Percentiles rank a stretch among this genome's conserved stretches.
These are phyloP conservation scores for Neofusicoccum sp. DNA, from an alignment of 2,329 filamentous ascomycete species.

Conservation along the genomic window DNA sequence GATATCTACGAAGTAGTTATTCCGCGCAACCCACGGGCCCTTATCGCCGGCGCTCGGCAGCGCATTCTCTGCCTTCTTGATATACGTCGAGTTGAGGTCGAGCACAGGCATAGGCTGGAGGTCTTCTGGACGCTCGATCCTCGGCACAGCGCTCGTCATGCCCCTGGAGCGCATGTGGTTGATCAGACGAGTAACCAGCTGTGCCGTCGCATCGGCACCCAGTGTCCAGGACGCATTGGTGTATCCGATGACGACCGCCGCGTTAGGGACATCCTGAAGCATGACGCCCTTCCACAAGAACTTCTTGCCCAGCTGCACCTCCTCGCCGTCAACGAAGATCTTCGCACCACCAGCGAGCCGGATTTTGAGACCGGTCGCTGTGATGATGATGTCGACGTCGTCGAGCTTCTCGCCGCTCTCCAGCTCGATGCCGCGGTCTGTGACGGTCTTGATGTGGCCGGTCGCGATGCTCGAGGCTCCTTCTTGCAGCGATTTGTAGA, in stretches of 20 bases:
- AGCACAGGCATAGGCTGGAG: conserved; percentile 35
- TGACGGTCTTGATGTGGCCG: conserved; percentile 53
- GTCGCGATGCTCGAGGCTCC: conserved; percentile 57
- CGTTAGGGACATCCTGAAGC: conserved; percentile 63
- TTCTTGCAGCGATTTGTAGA: conserved; percentile 52
- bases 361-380: conserved; percentile 62
- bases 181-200: conserved; percentile 51
- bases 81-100: conserved; percentile 52
- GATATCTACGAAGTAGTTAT: conserved; percentile 45
- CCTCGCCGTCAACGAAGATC: conserved; percentile 51
- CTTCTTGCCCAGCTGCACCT: conserved; percentile 47
- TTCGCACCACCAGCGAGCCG: conserved; percentile 54
- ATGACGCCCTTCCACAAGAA: conserved; percentile 62
- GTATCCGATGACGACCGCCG: conserved; percentile 60
- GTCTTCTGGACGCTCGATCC: neutral
- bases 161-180: conserved; percentile 43
- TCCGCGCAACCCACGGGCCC: conserved; percentile 45
- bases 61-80: conserved; percentile 41
- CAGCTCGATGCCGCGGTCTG: conserved; percentile 49
- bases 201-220: conserved; percentile 55
- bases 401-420: conserved; percentile 45
- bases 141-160: conserved; percentile 3
- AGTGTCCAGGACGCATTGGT: conserved; percentile 62
- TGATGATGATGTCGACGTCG: conserved; percentile 61
- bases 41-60: conserved; percentile 50